A percentile compares a stretch with the other conserved stretches of the same genome.
phyloP scores from a whole-genome alignment of 495 filamentous ascomycete genomes.

The Chaetomium tenue region DNA sequence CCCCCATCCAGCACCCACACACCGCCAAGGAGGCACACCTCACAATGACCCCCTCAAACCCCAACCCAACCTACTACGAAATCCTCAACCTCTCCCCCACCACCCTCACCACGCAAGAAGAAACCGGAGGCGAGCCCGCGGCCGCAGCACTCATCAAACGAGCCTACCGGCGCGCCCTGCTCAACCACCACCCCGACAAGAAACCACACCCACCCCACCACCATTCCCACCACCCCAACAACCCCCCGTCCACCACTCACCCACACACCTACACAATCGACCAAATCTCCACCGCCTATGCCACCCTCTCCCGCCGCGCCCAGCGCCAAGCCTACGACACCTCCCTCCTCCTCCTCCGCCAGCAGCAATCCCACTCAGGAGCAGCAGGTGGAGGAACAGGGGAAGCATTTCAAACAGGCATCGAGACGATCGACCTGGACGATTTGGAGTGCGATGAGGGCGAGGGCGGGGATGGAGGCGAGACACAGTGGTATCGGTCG shows the following conservation, averaged over 20 bases:
- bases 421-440: conserved; percentile 58
- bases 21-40: no score
- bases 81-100: conserved; percentile 45
- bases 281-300: conserved; percentile 75
- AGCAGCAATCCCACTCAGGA: conserved; percentile 3
- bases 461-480: conserved; percentile 20
- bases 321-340: conserved; percentile 67
- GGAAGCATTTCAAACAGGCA: conserved; percentile 59
- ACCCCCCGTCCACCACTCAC: conserved; percentile 18
- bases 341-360: conserved; percentile 34
- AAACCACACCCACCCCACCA: background rate
- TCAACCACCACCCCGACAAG: conserved; percentile 84
- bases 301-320: conserved; percentile 59
- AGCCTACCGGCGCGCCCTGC: conserved; percentile 75
- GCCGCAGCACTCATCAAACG: conserved; percentile 53
- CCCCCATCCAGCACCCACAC: background rate
- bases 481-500: conserved; percentile 58
- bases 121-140: conserved; percentile 17
- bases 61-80: conserved; percentile 44
- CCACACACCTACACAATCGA: conserved; percentile 56
- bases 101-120: conserved; percentile 16
- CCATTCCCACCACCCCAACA: background rate
- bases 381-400: background rate
- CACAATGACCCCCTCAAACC: background rate
- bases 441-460: conserved; percentile 45